phyloP scores from a whole-genome alignment of 2,329 filamentous ascomycete genomes.

The Cladosporium halotolerans region DNA sequence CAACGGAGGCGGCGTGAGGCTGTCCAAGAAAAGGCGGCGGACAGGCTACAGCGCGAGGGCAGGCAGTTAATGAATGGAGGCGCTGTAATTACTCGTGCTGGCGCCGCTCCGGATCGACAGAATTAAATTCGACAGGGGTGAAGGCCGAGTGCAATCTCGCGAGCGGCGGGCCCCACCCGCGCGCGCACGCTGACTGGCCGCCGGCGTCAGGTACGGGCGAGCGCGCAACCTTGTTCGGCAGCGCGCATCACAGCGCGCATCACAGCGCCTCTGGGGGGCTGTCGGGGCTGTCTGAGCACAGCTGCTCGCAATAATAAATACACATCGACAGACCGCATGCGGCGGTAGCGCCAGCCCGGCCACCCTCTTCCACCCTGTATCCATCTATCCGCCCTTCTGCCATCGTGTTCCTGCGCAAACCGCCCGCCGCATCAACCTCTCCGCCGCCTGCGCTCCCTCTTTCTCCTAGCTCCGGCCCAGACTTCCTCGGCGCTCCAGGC shows the following conservation, averaged over 20 bases:
- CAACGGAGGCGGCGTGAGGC: conserved; percentile 1
- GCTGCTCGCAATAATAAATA: not conserved
- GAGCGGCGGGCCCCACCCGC: too few relatives aligned
- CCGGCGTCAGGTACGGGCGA: too few relatives aligned
- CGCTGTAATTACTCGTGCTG: not conserved
- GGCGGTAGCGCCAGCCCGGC: not conserved
- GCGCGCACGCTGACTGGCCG: too few relatives aligned
- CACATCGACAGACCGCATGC: not conserved
- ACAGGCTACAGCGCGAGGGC: not conserved
- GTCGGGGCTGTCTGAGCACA: too few relatives aligned
- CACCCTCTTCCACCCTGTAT: not conserved
- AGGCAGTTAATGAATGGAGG: not conserved
- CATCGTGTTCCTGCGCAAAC: too few relatives aligned
- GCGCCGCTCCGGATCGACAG: not conserved
- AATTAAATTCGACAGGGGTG: not conserved
- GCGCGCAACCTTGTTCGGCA: too few relatives aligned
- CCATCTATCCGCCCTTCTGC: too few relatives aligned
- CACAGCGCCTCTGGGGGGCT: too few relatives aligned
- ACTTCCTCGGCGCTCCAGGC: conserved; percentile 4
- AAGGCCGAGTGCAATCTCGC: conserved; percentile 1
- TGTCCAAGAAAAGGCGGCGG: not conserved
- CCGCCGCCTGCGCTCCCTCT: not conserved
- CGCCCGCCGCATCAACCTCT: not conserved
- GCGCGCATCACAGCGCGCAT: too few relatives aligned
- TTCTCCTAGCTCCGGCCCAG: not conserved